Evolutionary conservation across 352 stramenopile genomes (phyloP).

Genomic region (Phytophthora meadii): DNA sequence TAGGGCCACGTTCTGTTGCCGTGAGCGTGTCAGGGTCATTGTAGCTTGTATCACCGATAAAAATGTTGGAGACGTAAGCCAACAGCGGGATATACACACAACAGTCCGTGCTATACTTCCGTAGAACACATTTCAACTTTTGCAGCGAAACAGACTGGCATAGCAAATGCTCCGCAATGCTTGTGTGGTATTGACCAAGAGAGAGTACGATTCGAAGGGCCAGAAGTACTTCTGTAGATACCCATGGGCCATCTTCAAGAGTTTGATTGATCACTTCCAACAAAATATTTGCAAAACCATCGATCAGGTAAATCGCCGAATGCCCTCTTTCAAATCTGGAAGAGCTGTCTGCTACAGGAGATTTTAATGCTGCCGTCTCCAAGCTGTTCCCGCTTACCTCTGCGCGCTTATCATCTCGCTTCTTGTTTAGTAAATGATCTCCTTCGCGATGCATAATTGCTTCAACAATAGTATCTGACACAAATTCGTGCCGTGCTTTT

Average conservation of each 20-base stretch:
- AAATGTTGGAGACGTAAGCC: conserved; percentile 67
- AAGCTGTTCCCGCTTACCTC: conserved; percentile 20
- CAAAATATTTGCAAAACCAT: conserved; percentile 54
- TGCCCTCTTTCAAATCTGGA: conserved; percentile 7
- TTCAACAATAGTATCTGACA: conserved; percentile 49
- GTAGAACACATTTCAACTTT: conserved; percentile 57
- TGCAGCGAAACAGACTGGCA: conserved; percentile 29
- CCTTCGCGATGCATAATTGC: conserved; percentile 42
- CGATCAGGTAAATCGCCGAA: conserved; percentile 19
- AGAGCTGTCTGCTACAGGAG: conserved; percentile 14
- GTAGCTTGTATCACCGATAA: conserved; percentile 66
- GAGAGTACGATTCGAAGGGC: conserved; percentile 64
- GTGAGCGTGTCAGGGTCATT: conserved; percentile 43
- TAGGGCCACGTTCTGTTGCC: background rate
- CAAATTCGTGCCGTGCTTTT: background rate
- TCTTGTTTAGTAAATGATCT: conserved; percentile 19
- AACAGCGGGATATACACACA: conserved; percentile 68
- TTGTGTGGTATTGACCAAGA: conserved; percentile 51
- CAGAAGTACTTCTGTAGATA: conserved; percentile 51
- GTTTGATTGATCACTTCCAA: conserved; percentile 61
- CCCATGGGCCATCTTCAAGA: conserved; percentile 29
- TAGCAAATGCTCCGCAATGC: conserved; percentile 63
- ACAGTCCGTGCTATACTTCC: conserved; percentile 50
- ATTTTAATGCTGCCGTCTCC: conserved; percentile 22
- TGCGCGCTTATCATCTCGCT: conserved; percentile 44